Base-by-base conservation (phyloP, 257 asterid species). In the Petrea volubilis region DNA sequence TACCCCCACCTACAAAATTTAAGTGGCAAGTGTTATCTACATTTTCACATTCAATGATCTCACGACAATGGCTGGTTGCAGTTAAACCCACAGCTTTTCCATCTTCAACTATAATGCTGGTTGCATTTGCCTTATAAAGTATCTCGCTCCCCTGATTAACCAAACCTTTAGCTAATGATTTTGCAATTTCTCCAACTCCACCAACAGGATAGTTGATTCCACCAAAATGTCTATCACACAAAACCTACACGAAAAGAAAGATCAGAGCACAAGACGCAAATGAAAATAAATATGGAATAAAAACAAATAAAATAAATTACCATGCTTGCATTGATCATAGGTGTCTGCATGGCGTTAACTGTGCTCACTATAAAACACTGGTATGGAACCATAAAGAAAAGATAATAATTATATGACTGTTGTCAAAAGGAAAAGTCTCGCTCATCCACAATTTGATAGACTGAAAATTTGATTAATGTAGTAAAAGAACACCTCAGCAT, bases 291-390 rank as follows among this genome's bases (percentile, higher is more conserved):
- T 52, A 57, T 18, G 28, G 44, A 74, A 21, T 15, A 33, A 60
- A 41, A 77, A 56, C 17, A 24, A 49, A 64, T 58, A 70, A 31
- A 67, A 61, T 20, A 29, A 68, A 77, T 82, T 90, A 92, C 98
- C 99, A 95, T 95, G 94, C 96, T 80, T 78, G 99, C 99, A 64
- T 92, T 95, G 79, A 95, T 95, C 96, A 92, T 92, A 13, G 99
- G 98, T n/a, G 99, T 95, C 72, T 86, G 87, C 79, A 81, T 74
- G 68, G 96, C 92, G 44, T 92, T 95, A 56, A 95, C 96, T 1
- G 98, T 95, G 85, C 99, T 95, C 78, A 95, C 98, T 14, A 95
- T 95, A 82, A 92, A 95, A 85, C 99, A 95, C 99, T 95, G 92
- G 9, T 7, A 38, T 3, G 9, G 10, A 7, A 61, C 67, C 33